Evolutionary conservation across 1,284 basidiomycete species (phyloP).

Genomic region (Naganishia albida): DNA sequence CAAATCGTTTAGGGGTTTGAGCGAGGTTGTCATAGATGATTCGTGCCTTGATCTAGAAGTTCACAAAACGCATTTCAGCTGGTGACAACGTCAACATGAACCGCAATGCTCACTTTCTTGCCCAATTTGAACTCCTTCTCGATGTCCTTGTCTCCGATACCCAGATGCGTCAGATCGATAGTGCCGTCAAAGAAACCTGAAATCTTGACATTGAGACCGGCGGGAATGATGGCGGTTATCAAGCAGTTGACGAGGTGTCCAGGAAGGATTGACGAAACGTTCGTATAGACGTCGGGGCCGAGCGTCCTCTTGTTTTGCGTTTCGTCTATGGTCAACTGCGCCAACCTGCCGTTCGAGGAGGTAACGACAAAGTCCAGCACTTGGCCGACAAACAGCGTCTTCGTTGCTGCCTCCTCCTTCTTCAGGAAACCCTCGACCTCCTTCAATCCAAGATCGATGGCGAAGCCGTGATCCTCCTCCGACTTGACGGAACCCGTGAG

Average conservation of each 20-base stretch:
- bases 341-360: conserved; percentile 57
- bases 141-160: conserved; percentile 50
- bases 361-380: conserved; percentile 66
- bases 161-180: conserved; percentile 78
- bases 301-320: conserved; percentile 24
- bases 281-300: conserved; percentile 33
- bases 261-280: conserved; percentile 60
- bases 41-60: conserved; percentile 70
- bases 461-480: conserved; percentile 93
- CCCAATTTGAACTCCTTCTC: conserved; percentile 71
- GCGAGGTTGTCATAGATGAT: conserved; percentile 79
- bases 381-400: conserved; percentile 59
- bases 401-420: conserved; percentile 62
- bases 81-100: background rate
- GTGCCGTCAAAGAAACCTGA: conserved; percentile 93
- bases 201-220: conserved; percentile 83
- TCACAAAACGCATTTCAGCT: background rate
- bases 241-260: conserved; percentile 82
- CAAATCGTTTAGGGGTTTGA: conserved; percentile 72
- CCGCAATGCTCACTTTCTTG: conserved; percentile 61
- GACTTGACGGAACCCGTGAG: conserved; percentile 77
- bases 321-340: conserved; percentile 40
- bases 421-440: conserved; percentile 76
- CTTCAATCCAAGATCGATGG: conserved; percentile 78
- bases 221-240: conserved; percentile 73